Evolutionary conservation across 345 rosid genomes (phyloP), one percentile per base, ranked within the genome.

Genomic region (Sisymbrium irio): DNA sequence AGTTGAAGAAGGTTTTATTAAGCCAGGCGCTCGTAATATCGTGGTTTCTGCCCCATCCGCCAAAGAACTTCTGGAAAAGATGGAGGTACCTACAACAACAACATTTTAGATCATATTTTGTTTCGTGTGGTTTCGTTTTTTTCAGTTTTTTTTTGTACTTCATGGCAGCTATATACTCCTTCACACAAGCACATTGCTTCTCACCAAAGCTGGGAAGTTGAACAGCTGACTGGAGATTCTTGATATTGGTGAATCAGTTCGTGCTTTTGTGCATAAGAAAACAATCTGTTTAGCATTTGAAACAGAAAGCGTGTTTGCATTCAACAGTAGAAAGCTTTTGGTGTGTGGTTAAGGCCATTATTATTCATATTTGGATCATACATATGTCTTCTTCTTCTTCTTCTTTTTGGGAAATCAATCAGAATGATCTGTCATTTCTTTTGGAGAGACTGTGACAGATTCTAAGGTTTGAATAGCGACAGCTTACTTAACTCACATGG

Each of bases 1-100:
- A 8, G 97, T 95, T 15, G 70, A 82, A 82, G 96, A 95, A 83
- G 97, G 97, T 66, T 95, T 95, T 69, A 95, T 92, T 75, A 92
- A 87, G 77, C 91, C 93, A 7, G 66, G 88, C 50, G 97, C 97
- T 42, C 87, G 99, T 63, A 73, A 85, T 11, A 92, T 95, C 55
- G 80, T 87, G 49, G 87, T 95, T 79, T 89, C 96, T 72, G 96
- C 97, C 32, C 84, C 97, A 42, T 85, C 96, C 17, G 92, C 97
- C 59, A 83, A 84, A 76, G 92, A 89, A 76, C 97, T 94, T 37
- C 3, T 94, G 9, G 57, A 51, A 33, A 51, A 51, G 33, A 51
- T 51, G 57, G 57, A 51, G 37, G 12, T 14, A 50, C 37, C 27
- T 27, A 46, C 54, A 49, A 20, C 65, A 30, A 57, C 7, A 69